phyloP scores from a whole-genome alignment of 257 asterid genomes.

The Solanum lycopersicoides region DNA sequence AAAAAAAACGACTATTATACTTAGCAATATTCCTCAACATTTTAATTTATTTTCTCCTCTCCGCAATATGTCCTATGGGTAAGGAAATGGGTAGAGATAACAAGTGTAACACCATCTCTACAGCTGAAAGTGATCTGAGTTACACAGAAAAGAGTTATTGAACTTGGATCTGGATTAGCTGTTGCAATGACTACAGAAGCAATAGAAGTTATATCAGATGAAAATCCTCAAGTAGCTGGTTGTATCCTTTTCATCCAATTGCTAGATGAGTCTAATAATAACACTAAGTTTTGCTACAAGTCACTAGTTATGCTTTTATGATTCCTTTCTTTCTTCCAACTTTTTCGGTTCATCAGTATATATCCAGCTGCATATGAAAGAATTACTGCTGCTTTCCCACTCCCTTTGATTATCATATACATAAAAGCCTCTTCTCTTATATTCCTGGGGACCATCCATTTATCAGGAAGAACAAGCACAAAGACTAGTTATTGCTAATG shows the following conservation, averaged over 20 bases:
- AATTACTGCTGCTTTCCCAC: background rate
- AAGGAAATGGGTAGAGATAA: background rate
- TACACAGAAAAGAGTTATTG: background rate
- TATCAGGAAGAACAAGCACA: background rate
- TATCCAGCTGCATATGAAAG: background rate
- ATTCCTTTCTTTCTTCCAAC: background rate
- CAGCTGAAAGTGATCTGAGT: background rate
- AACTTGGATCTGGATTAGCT: background rate
- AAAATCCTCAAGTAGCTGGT: too few relatives aligned
- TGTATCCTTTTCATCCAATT: too few relatives aligned
- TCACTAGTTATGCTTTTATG: background rate
- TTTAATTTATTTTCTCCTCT: background rate
- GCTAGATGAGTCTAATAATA: too few relatives aligned
- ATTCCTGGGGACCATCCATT: background rate
- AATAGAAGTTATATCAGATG: too few relatives aligned
- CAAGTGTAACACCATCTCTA: background rate
- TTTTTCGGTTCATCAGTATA: background rate
- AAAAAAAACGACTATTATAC: background rate
- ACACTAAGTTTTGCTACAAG: background rate
- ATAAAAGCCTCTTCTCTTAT: background rate
- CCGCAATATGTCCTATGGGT: background rate
- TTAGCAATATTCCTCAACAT: background rate
- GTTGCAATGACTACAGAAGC: too few relatives aligned
- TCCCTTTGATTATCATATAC: background rate
- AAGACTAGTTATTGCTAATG: background rate